Evolutionary conservation across 192 early-diverging fungal species (phyloP), one percentile per base, ranked within the genome.

Genomic region (Backusella tuberculispora): DNA sequence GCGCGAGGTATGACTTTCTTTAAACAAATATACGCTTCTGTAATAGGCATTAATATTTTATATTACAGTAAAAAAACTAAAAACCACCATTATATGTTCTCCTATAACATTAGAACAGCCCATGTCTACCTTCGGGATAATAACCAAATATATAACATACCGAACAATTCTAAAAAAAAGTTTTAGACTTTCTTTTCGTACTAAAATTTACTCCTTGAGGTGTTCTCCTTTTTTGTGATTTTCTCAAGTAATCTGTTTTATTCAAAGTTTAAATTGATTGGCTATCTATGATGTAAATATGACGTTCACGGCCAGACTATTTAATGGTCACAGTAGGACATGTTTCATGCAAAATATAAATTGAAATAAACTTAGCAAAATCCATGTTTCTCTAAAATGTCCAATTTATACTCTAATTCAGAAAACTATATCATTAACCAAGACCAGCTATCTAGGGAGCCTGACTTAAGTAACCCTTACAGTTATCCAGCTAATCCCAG

Each of bases 381-480:
- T 26, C 53, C 19, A 10, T 26, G 9, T 60, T 60, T 12, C 21
- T 60, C 10, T 24, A 60, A 60, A 60, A 60, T 60, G 53, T 60
- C 53, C 3, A 60, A 60, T 24, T 60, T 60, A 5, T 60, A 60
- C 24, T 60, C 53, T 21, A 56, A 56, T 24, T 12, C 21, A 56
- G 24, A 4, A 60, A 19, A 60, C 4, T 60, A 19, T 60, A 60
- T 13, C 17, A 60, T 12, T 26, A 60, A 60, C n/a, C 53, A 60
- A 60, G 53, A 26, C 2, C 19, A 26, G 13, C 10, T 60, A 8
- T 60, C 53, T 26, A 19, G 53, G 12, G 53, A 60, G 9, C 21
- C 73, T 66, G 73, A 74, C 1, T 6, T 34, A 41, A 66, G 63
- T n/a, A 74, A 74, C n/a, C 73, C 73, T 13, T 74, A 74, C 64